Evolutionary conservation across 1,284 basidiomycete genomes (phyloP).

Genomic region (Puccinia coronata): DNA sequence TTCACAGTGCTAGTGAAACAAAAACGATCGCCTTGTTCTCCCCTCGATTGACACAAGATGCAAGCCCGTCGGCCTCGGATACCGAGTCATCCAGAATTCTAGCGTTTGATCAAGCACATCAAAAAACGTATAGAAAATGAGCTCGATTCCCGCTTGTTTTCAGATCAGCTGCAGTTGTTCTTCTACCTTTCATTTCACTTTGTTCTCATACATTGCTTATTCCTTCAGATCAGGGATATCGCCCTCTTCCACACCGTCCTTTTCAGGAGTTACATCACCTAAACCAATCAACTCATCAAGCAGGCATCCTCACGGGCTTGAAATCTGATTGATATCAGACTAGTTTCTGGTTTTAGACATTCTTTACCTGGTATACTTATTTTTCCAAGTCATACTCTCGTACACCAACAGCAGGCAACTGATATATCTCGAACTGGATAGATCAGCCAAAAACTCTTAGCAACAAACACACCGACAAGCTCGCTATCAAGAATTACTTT

Average conservation of each 20-base stretch:
- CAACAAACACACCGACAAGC: neutral
- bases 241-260: neutral
- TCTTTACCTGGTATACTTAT: neutral
- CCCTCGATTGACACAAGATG: neutral
- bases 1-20: neutral
- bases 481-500: neutral
- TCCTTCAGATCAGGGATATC: neutral
- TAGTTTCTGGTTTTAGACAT: neutral
- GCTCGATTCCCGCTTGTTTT: neutral
- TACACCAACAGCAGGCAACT: neutral
- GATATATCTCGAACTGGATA: neutral
- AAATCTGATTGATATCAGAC: neutral
- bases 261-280: neutral
- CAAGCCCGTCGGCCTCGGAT: neutral
- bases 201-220: neutral
- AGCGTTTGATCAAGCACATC: conserved; percentile 2
- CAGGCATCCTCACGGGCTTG: neutral
- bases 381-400: neutral
- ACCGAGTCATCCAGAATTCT: neutral
- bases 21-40: neutral
- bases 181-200: neutral
- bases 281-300: neutral
- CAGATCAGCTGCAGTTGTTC: neutral
- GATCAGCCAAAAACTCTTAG: neutral
- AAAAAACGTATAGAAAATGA: neutral